Evolutionary conservation across 2,329 filamentous ascomycete genomes (phyloP).

Genomic region (Fonsecaea pedrosoi): DNA sequence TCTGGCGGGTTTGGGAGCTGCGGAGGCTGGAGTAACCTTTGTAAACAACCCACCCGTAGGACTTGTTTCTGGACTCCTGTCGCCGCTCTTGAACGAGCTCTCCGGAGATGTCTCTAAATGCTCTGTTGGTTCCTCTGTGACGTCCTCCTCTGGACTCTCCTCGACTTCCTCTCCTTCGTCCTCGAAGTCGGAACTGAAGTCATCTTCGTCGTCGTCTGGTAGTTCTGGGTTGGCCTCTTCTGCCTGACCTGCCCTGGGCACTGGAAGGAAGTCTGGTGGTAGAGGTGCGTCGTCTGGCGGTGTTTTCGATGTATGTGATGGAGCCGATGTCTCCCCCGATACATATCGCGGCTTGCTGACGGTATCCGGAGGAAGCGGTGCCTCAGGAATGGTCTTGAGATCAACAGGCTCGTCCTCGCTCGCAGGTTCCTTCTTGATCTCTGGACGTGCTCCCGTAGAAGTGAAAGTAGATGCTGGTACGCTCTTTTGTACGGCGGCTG

Average conservation of each 20-base stretch:
- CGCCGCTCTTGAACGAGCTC: constrained; percentile 52
- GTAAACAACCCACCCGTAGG: constrained; percentile 51
- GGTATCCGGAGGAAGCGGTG: constrained; percentile 56
- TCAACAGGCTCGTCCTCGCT: constrained; percentile 44
- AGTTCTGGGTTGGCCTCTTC: constrained; percentile 22
- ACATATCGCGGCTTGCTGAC: constrained; percentile 56
- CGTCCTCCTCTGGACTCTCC: constrained; percentile 43
- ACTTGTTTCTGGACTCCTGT: constrained; percentile 48
- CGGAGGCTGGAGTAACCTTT: constrained; percentile 45
- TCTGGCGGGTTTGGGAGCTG: constrained; percentile 42
- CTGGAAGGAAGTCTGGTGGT: constrained; percentile 44
- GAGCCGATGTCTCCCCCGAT: constrained; percentile 57
- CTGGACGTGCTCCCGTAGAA: constrained; percentile 40
- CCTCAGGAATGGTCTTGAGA: constrained; percentile 44
- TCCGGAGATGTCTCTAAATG: constrained; percentile 52
- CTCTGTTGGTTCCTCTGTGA: constrained; percentile 39
- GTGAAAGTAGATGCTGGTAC: constrained; percentile 40
- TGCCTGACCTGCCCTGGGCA: constrained; percentile 25
- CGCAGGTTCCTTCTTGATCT: constrained; percentile 46
- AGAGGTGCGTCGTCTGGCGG: constrained; percentile 40
- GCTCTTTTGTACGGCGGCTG: constrained; percentile 43
- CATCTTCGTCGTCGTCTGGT: constrained; percentile 35
- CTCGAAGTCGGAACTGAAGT: constrained; percentile 52
- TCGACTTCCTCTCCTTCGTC: constrained; percentile 57
- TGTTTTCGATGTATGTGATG: constrained; percentile 36